Evolutionary conservation across 1,284 basidiomycete species (phyloP).

Genomic region (Ceratobasidium sp.): DNA sequence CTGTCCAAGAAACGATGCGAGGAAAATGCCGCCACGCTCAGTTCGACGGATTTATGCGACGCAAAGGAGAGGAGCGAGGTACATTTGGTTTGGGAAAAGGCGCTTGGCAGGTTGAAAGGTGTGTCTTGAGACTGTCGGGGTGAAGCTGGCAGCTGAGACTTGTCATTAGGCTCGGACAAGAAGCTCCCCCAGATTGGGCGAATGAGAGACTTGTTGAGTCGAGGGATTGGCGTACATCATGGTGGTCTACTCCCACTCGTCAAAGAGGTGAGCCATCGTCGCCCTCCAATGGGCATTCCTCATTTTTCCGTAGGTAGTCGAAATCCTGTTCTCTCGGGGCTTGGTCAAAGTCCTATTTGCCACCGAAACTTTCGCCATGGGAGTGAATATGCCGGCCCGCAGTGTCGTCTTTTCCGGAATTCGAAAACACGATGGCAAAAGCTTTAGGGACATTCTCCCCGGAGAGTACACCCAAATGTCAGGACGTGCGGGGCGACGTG

Average conservation of each 20-base stretch:
- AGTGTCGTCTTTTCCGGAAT: slow-evolving; percentile 96
- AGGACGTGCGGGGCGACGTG: slow-evolving; percentile 94
- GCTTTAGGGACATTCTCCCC: slow-evolving; percentile 87
- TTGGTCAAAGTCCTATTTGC: slow-evolving; percentile 97
- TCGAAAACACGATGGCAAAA: slow-evolving; percentile 94
- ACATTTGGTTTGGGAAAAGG: slow-evolving; percentile 92
- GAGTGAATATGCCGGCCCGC: slow-evolving; percentile 99
- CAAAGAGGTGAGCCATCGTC: slow-evolving; percentile 74
- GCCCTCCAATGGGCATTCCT: neutral
- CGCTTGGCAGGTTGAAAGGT: slow-evolving; percentile 91
- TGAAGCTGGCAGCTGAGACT: neutral
- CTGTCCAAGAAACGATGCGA: slow-evolving; percentile 97
- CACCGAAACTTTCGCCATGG: slow-evolving; percentile 99
- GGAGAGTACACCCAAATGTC: slow-evolving; percentile 99
- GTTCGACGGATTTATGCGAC: slow-evolving; percentile 86
- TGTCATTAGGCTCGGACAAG: slow-evolving; percentile 77
- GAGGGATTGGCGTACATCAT: slow-evolving; percentile 98
- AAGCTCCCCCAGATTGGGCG: slow-evolving; percentile 93
- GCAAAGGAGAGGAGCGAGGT: slow-evolving; percentile 95
- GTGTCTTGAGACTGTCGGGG: slow-evolving; percentile 39
- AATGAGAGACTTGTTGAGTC: slow-evolving; percentile 88
- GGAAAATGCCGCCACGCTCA: slow-evolving; percentile 90
- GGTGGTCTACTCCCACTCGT: slow-evolving; percentile 96
- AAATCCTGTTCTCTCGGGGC: slow-evolving; percentile 94
- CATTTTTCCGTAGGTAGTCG: slow-evolving; percentile 72